Percentiles rank a stretch among this genome's conserved stretches.
Evolutionary conservation across 2,329 filamentous ascomycete genomes (phyloP).

Genomic region (Ceratocystis lukuohia): DNA sequence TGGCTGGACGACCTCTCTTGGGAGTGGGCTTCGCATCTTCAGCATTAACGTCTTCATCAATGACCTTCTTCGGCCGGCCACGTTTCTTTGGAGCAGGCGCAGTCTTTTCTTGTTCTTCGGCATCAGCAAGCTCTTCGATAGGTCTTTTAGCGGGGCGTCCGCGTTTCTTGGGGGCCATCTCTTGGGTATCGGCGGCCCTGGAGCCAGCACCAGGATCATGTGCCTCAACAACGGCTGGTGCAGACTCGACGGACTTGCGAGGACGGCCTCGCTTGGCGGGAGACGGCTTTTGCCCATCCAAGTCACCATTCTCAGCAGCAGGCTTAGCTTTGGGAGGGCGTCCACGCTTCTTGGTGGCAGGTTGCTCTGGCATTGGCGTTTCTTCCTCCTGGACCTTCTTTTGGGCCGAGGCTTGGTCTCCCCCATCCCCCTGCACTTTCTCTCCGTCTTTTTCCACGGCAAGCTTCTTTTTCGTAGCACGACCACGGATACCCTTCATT

Average conservation of each 20-base stretch:
- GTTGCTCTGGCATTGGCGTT: slow-evolving; percentile 20
- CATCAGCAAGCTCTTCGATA: slow-evolving; percentile 9
- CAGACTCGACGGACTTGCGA: neutral
- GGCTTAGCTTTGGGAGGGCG: slow-evolving; percentile 16
- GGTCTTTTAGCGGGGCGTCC: slow-evolving; percentile 14
- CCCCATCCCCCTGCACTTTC: slow-evolving; percentile 22
- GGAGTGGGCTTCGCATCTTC: slow-evolving; percentile 21
- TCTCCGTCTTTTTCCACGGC: slow-evolving; percentile 24
- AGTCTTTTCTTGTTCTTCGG: slow-evolving; percentile 8
- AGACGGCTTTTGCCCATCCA: slow-evolving; percentile 8
- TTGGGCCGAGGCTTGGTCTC: neutral
- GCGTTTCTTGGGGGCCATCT: slow-evolving; percentile 15
- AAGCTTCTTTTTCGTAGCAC: slow-evolving; percentile 20
- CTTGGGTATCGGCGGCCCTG: neutral
- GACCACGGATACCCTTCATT: slow-evolving; percentile 46
- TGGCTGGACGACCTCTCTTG: slow-evolving; percentile 15
- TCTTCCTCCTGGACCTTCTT: slow-evolving; percentile 26
- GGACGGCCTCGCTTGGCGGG: slow-evolving; percentile 21
- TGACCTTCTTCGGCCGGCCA: slow-evolving; percentile 9
- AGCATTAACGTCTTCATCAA: slow-evolving; percentile 21
- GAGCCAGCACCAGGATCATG: no score
- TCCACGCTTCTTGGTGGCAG: slow-evolving; percentile 17
- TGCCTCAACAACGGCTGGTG: neutral
- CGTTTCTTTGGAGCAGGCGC: slow-evolving; percentile 13
- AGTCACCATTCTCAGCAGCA: neutral